Base-by-base conservation (phyloP, 306 rosid genomes). In the Cucurbita moschata region DNA sequence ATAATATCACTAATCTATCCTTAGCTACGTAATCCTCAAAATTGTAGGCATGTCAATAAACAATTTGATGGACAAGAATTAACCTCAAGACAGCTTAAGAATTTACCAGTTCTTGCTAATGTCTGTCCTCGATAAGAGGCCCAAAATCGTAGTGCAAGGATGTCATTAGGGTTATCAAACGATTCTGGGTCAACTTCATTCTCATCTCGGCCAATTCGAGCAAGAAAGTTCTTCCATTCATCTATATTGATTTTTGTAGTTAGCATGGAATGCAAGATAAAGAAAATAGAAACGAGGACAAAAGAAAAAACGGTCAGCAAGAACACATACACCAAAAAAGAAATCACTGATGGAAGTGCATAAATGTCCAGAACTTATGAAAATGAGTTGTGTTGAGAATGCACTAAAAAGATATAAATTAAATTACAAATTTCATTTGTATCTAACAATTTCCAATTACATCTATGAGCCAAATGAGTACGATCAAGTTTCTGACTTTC, bases 91-190 rank as follows among this genome's bases (percentile, higher is more conserved):
- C 10, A 68, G 65, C 37, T 74, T 23, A 38, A 75, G 79, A 18
- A 54, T 79, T 40, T 84, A 94, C 98, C 98, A 58, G 98, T 94
- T 86, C 98, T 89, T 67, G 97, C 92, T 79, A 94, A 84, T 47
- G 98, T 94, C 83, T 94, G 98, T 60, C 88, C 98, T n/a, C 98
- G 83, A 77, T 90, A 94, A 40, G 97, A 90, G 50, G 96, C 98
- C 98, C 98, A 94, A 84, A 90, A 87, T 23, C 97, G 94, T 75
- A 90, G 85, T 79, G 91, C 97, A 79, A 94, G 91, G 70, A 88
- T 87, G 76, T 94, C 98, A 76, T 64, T 79, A 18, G 90, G 40
- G 76, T 76, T 86, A 61, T 84, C 86, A 72, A 72, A 78, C 75
- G 87, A 92, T 61, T 86, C 95, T 0, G 76, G 78, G 60, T 94